Evolutionary conservation across 129 eudicot species (phyloP).

Genomic region (Lactuca sativa): DNA sequence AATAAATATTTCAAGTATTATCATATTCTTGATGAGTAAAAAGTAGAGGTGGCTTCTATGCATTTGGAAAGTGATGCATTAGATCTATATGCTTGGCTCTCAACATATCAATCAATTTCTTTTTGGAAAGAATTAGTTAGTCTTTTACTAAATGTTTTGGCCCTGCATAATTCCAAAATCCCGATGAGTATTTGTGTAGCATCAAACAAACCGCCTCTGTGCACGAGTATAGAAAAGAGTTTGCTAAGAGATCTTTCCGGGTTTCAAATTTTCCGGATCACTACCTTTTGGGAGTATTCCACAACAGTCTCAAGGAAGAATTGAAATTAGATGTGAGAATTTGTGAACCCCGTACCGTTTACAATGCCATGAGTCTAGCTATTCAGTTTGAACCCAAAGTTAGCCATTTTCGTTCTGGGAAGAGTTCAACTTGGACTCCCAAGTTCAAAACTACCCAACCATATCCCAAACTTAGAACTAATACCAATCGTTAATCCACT

Average conservation of each 20-base stretch:
- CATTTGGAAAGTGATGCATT: constrained; percentile 23
- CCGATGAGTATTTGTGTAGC: constrained; percentile 1
- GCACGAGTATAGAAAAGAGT: constrained; percentile 9
- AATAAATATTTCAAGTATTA: constrained; percentile 5
- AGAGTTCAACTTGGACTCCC: neutral
- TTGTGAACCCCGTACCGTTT: neutral
- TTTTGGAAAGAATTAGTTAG: constrained; percentile 23
- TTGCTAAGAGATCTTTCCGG: constrained; percentile 4
- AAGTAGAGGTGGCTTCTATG: constrained; percentile 13
- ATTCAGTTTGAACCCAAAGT: neutral
- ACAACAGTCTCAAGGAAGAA: neutral
- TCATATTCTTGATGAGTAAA: too few relatives aligned
- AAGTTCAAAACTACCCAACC: neutral
- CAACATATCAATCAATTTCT: neutral
- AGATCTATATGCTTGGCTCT: constrained; percentile 17
- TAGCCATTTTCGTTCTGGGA: too few relatives aligned
- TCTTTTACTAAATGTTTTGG: constrained; percentile 14
- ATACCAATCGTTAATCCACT: too few relatives aligned
- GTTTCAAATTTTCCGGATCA: constrained; percentile 8
- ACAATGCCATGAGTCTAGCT: neutral
- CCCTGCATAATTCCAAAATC: constrained; percentile 8
- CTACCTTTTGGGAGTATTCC: constrained; percentile 6
- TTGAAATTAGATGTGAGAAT: neutral
- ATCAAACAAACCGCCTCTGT: constrained; percentile 1
- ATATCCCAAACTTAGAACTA: neutral